Evolutionary conservation across 2,329 filamentous ascomycete species (phyloP), one percentile per base, ranked within the genome.

Genomic region (Cercospora berteroae): DNA sequence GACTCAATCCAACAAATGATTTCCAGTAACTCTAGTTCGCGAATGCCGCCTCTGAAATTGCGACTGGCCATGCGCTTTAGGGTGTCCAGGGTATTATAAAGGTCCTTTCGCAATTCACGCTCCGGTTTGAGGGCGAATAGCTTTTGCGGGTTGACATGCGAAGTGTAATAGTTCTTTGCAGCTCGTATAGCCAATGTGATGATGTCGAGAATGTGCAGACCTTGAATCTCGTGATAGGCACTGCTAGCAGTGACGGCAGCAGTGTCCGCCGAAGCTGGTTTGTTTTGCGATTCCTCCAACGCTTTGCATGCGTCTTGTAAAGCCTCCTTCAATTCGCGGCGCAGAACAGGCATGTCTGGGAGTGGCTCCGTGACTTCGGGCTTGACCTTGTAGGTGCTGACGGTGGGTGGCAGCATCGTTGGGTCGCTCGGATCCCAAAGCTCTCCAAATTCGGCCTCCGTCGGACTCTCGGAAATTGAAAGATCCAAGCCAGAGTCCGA

Each of bases 111-210:
- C 58, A 99, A 90, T 71, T 91, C 86, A 70, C 90, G 92, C 79
- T 99, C 95, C 0, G 92, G 89, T 79, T 92, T 94, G 80, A 98
- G 96, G 29, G 90, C 83, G 75, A 95, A 92, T 18, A 98, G 83
- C 42, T 92, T 89, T 73, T 95, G 90, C 1, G 94, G 93, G 63
- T 94, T 86, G 75, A 96, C 91, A 77, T 98, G 95, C 4, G 93
- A 87, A 0, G 94, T 97, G 80, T 99, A 98, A 81, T 98, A 99
- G 74, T 96, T 90, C 81, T 96, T 97, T 61, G 95, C 95, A 1
- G 94, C 93, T 62, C 93, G 88, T 72, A 99, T 98, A n/a, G 94
- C 94, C 63, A 98, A 84, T 0, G 95, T 99, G 77, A 95, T 90
- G 63, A 96, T 89, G 77, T 98, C 94, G 65, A 98, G 86, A 42